Percentiles rank a stretch among this genome's conserved stretches.
phyloP scores from a whole-genome alignment of 306 rosid genomes.

The Benincasa hispida region DNA sequence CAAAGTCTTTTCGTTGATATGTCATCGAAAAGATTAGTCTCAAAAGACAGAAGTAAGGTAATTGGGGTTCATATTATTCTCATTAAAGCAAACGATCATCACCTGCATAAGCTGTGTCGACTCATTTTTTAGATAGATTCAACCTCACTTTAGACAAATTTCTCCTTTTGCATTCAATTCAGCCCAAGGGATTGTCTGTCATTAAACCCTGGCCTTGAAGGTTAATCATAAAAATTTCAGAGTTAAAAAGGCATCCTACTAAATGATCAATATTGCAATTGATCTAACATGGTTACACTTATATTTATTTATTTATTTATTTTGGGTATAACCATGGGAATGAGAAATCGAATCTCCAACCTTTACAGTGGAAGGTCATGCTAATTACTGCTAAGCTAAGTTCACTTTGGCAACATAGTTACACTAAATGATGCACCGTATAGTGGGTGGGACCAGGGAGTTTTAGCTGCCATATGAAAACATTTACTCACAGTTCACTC shows the following conservation, averaged over 20 bases:
- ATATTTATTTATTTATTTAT: too few species aligned
- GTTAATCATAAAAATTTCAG: not conserved
- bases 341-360: too few species aligned
- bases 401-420: too few species aligned
- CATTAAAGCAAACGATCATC: not conserved
- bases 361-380: too few species aligned
- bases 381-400: too few species aligned
- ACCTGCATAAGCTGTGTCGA: conserved; percentile 3
- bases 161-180: conserved; percentile 2
- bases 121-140: not conserved
- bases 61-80: not conserved
- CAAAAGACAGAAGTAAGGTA: not conserved
- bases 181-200: not conserved
- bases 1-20: not conserved
- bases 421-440: not conserved
- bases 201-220: not conserved
- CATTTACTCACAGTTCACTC: not conserved
- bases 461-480: not conserved
- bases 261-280: not conserved
- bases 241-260: not conserved
- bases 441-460: not conserved
- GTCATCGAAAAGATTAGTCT: not conserved
- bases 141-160: conserved; percentile 3
- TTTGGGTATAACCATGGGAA: too few species aligned
- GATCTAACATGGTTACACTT: not conserved